phyloP scores from a whole-genome alignment of 805 yeast species.

The Myxozyma sirexii region DNA sequence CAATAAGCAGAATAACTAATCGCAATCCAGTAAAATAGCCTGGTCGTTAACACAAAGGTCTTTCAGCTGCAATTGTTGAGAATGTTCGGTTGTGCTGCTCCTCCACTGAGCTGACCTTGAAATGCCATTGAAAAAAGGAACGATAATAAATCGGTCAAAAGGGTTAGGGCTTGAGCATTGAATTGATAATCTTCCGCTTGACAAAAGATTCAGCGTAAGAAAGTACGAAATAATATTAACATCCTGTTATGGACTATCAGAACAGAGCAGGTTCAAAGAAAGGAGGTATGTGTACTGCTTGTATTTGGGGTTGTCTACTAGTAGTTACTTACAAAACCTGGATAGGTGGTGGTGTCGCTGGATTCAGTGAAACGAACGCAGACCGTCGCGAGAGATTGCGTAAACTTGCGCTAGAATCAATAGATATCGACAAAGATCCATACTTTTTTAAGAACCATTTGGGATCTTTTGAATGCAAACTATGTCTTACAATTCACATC shows the following conservation, averaged over 20 bases:
- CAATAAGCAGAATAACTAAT: neutral
- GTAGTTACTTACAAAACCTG: neutral
- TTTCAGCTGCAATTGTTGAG: neutral
- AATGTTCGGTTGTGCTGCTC: neutral
- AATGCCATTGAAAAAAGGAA: neutral
- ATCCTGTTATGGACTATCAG: slow-evolving; percentile 82
- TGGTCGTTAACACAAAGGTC: neutral
- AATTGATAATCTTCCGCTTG: neutral
- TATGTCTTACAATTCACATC: slow-evolving; percentile 81
- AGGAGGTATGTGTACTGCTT: slow-evolving; percentile 49
- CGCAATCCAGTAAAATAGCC: neutral
- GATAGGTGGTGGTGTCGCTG: slow-evolving; percentile 80
- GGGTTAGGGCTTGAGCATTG: neutral
- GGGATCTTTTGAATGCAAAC: slow-evolving; percentile 81
- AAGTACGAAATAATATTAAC: no score
- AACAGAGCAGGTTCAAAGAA: slow-evolving; percentile 87
- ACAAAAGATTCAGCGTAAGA: no score
- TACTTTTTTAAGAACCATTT: slow-evolving; percentile 80
- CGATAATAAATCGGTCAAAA: neutral
- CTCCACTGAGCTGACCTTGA: neutral
- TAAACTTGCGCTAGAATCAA: slow-evolving; percentile 55
- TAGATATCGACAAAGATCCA: slow-evolving; percentile 61
- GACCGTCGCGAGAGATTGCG: slow-evolving; percentile 69
- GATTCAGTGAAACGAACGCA: slow-evolving; percentile 65
- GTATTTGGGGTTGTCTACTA: neutral